Conservation (phyloP, 371 early-diverging fungal species). For the Syncephalastrum contaminatum region DNA sequence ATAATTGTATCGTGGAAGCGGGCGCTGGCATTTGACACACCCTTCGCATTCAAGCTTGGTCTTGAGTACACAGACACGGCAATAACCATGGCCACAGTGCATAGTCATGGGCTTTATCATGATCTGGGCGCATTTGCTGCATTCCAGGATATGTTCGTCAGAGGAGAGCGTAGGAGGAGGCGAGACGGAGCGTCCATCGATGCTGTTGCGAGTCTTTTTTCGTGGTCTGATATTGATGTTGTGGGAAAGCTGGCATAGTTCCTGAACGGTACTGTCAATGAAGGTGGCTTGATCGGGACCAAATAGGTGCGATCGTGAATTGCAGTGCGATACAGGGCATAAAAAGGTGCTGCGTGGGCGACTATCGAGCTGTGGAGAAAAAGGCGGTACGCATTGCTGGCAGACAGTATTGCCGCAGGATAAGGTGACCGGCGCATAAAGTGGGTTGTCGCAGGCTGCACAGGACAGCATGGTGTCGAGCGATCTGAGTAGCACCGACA, state of each 20-base stretch:
- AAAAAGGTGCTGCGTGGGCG: constrained; percentile 17
- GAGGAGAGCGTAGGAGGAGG: not conserved
- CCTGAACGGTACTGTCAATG: too few species aligned
- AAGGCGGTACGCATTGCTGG: constrained; percentile 32
- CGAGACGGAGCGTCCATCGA: constrained; percentile 43
- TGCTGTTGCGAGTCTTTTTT: constrained; percentile 4
- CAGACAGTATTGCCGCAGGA: constrained; percentile 52
- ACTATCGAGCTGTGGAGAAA: not conserved
- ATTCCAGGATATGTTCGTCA: constrained; percentile 14
- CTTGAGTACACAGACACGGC: constrained; percentile 53
- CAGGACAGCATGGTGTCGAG: constrained; percentile 6
- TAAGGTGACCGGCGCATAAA: constrained; percentile 38
- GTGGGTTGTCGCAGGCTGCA: constrained; percentile 28
- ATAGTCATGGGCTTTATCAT: constrained; percentile 62
- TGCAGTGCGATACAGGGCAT: constrained; percentile 30
- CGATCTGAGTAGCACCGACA: too few species aligned
- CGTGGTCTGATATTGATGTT: constrained; percentile 4
- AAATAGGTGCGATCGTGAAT: constrained; percentile 28
- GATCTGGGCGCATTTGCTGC: constrained; percentile 55
- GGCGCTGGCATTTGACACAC: constrained; percentile 22
- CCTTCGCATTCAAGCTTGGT: constrained; percentile 16
- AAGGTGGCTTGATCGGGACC: constrained; percentile 13
- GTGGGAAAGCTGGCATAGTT: too few species aligned
- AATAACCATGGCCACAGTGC: constrained; percentile 73
- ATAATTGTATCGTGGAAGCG: constrained; percentile 27